phyloP scores from a whole-genome alignment of 2,329 filamentous ascomycete species.

The Massarina eburnea region DNA sequence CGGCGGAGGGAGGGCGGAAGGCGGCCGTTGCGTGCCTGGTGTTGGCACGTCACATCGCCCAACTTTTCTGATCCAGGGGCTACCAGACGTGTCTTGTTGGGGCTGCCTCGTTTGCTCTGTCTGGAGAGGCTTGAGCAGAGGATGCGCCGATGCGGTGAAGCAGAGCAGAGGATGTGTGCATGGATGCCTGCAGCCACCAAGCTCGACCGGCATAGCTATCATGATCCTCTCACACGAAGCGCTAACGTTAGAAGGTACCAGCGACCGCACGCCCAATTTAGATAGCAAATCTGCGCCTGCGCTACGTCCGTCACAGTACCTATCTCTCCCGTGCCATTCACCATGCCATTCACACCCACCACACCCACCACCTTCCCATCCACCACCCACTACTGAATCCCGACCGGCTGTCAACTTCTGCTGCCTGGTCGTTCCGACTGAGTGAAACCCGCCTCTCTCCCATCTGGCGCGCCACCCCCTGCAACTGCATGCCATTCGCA shows the following conservation, averaged over 20 bases:
- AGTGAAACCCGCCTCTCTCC: not conserved
- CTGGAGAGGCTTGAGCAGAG: too few relatives aligned
- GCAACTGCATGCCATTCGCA: slow-evolving; percentile 7
- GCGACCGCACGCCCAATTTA: not conserved
- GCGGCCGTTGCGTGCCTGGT: too few relatives aligned
- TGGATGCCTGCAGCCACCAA: not conserved
- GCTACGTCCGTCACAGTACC: not conserved
- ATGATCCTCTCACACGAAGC: too few relatives aligned
- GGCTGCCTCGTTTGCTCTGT: too few relatives aligned
- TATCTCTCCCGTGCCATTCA: not conserved
- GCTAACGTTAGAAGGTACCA: too few relatives aligned
- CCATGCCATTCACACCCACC: not conserved
- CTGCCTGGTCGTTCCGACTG: not conserved
- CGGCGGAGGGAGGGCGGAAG: too few relatives aligned
- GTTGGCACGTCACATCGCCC: not conserved
- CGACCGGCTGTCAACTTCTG: too few relatives aligned
- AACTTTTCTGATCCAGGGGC: too few relatives aligned
- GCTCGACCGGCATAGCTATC: too few relatives aligned
- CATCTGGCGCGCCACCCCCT: not conserved
- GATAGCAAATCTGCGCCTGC: not conserved
- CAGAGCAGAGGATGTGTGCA: not conserved
- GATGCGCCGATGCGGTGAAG: too few relatives aligned
- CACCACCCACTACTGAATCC: not conserved
- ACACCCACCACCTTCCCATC: not conserved
- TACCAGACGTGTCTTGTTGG: too few relatives aligned